These are phyloP conservation scores for Cordyceps militaris DNA, from an alignment of 2,329 filamentous ascomycete species.

Conservation along the genomic window DNA sequence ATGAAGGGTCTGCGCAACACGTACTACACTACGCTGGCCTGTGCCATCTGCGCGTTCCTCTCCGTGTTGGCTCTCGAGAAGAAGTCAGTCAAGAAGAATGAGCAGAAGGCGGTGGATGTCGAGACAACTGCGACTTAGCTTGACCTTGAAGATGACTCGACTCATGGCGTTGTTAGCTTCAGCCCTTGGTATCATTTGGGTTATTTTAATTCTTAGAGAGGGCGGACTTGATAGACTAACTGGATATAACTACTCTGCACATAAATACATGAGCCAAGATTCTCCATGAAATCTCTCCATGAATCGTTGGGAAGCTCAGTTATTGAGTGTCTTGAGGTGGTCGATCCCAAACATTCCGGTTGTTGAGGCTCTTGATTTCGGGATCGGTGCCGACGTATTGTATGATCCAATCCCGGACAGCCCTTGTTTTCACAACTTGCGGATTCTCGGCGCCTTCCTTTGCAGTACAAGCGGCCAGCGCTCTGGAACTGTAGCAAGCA, in stretches of 20 bases:
- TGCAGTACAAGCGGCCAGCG: conserved; percentile 31
- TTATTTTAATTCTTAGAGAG: background rate
- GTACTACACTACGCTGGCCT: conserved; percentile 45
- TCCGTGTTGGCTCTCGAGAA: conserved; percentile 39
- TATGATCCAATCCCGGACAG: conserved; percentile 69
- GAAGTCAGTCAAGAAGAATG: conserved; percentile 46
- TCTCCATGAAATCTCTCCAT: background rate
- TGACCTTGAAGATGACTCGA: background rate
- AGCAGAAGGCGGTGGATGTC: conserved; percentile 22
- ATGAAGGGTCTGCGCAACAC: conserved; percentile 42
- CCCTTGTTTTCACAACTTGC: conserved; percentile 55
- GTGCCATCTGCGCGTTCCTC: conserved; percentile 39
- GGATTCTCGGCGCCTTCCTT: conserved; percentile 26
- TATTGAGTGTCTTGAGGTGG: conserved; percentile 36
- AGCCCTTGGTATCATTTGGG: background rate
- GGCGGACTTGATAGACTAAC: background rate
- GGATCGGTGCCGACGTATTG: conserved; percentile 52
- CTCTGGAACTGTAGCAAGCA: conserved; percentile 50
- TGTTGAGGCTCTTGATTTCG: conserved; percentile 13
- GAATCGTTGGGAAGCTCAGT: background rate
- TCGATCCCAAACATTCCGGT: conserved; percentile 27
- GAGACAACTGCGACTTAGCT: conserved; percentile 19
- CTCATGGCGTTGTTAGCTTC: background rate
- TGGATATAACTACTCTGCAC: background rate
- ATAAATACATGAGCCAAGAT: background rate